Conservation (phyloP, 2,329 filamentous ascomycete genomes). For the Aspergillus eucalypticola region DNA sequence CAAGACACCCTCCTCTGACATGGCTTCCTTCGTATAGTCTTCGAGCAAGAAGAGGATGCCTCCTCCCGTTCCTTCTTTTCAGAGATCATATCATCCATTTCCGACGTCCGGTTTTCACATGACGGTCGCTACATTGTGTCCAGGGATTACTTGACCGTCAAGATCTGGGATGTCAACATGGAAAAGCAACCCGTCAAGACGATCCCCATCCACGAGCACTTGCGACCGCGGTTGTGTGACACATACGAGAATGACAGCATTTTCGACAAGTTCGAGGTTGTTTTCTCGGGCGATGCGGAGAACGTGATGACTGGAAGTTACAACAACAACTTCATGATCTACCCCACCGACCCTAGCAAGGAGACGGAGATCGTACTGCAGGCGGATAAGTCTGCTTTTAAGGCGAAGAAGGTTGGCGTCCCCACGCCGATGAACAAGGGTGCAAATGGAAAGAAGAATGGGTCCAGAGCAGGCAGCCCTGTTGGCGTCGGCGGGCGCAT, state of each 20-base stretch:
- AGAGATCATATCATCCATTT: slow-evolving; percentile 99
- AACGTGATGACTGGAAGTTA: slow-evolving; percentile 99
- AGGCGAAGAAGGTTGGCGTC: slow-evolving; percentile 98
- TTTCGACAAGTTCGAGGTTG: slow-evolving; percentile 99
- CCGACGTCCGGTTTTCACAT: slow-evolving; percentile 94
- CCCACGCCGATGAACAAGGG: slow-evolving; percentile 90
- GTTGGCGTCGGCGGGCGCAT: slow-evolving; percentile 87
- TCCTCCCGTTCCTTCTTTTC: slow-evolving; percentile 98
- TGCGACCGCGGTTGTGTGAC: slow-evolving; percentile 90
- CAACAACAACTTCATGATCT: slow-evolving; percentile 99
- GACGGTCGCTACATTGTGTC: slow-evolving; percentile 97
- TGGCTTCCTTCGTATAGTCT: slow-evolving; percentile 61
- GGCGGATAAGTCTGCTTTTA: slow-evolving; percentile 98
- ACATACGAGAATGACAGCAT: slow-evolving; percentile 99
- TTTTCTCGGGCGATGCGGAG: slow-evolving; percentile 96
- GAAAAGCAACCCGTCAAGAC: slow-evolving; percentile 96
- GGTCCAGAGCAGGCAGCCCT: slow-evolving; percentile 84
- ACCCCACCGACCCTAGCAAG: slow-evolving; percentile 91
- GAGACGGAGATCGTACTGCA: slow-evolving; percentile 97
- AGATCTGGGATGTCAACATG: slow-evolving; percentile 99
- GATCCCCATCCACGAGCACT: slow-evolving; percentile 96
- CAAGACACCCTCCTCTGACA: slow-evolving; percentile 15
- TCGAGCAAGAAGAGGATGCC: slow-evolving; percentile 97
- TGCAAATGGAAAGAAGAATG: slow-evolving; percentile 75
- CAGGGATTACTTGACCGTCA: slow-evolving; percentile 95